Evolutionary conservation across 352 stramenopile genomes (phyloP).

Genomic region (Phytophthora pinifolia): DNA sequence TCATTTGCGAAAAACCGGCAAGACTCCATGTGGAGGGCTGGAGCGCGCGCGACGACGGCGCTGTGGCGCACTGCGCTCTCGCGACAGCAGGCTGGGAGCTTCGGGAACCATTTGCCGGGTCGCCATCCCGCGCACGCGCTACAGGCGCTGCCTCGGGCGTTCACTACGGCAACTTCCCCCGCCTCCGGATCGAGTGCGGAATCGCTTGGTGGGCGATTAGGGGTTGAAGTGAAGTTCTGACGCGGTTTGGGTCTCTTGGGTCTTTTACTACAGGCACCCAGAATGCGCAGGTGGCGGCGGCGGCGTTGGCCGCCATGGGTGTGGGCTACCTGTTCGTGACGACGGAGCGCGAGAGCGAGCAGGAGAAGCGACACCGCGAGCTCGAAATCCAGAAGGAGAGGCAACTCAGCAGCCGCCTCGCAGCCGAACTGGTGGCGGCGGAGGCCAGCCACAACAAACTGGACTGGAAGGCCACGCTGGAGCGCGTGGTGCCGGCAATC

Average conservation of each 20-base stretch:
- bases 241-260: background rate
- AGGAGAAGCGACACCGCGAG: conserved; percentile 61
- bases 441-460: conserved; percentile 63
- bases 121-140: background rate
- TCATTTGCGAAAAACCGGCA: conserved; percentile 4
- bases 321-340: conserved; percentile 56
- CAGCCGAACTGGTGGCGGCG: conserved; percentile 65
- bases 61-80: conserved; percentile 14
- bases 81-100: conserved; percentile 1
- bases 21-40: conserved; percentile 32
- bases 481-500: conserved; percentile 84
- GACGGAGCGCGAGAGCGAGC: conserved; percentile 38
- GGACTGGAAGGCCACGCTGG: conserved; percentile 85
- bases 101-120: background rate
- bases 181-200: no score
- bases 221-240: conserved; percentile 6
- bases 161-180: no score
- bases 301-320: conserved; percentile 34
- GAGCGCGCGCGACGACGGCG: conserved; percentile 12
- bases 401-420: conserved; percentile 62
- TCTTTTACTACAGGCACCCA: conserved; percentile 17
- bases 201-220: background rate
- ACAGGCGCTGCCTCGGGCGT: conserved; percentile 8
- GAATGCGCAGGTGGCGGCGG: conserved; percentile 28
- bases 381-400: conserved; percentile 66